phyloP scores from a whole-genome alignment of 2,329 filamentous ascomycete species.

The Botrytis galanthina region DNA sequence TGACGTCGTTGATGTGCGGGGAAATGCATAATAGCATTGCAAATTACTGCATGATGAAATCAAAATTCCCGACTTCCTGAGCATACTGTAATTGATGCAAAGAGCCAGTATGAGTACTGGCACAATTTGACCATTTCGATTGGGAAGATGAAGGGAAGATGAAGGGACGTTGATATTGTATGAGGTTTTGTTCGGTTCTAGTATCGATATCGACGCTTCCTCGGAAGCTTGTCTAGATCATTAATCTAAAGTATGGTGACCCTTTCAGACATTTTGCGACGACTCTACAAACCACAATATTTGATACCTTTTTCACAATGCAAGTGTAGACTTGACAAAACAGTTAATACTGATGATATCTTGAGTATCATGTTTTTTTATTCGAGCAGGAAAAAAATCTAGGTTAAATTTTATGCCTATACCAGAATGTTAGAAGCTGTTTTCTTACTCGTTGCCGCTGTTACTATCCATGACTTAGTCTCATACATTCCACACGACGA shows the following conservation, averaged over 20 bases:
- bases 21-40: slow-evolving; percentile 39
- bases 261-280: no score
- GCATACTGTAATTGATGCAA: slow-evolving; percentile 39
- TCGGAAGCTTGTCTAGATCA: slow-evolving; percentile 15
- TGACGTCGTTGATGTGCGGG: slow-evolving; percentile 38
- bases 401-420: neutral
- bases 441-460: neutral
- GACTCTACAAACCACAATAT: neutral
- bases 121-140: slow-evolving; percentile 8
- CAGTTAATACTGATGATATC: no score
- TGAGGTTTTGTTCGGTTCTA: neutral
- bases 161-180: neutral
- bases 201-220: neutral
- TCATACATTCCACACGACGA: no score
- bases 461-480: neutral
- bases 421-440: neutral
- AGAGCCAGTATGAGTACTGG: slow-evolving; percentile 1
- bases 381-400: no score
- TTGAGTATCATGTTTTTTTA: no score
- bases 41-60: slow-evolving; percentile 40
- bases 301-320: neutral
- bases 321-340: no score
- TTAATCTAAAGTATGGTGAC: neutral
- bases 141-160: no score
- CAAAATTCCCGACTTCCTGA: slow-evolving; percentile 45